A percentile compares a stretch with the other conserved stretches of the same genome.
Evolutionary conservation across 305 asterid species (phyloP).

Genomic region (Andrographis paniculata): DNA sequence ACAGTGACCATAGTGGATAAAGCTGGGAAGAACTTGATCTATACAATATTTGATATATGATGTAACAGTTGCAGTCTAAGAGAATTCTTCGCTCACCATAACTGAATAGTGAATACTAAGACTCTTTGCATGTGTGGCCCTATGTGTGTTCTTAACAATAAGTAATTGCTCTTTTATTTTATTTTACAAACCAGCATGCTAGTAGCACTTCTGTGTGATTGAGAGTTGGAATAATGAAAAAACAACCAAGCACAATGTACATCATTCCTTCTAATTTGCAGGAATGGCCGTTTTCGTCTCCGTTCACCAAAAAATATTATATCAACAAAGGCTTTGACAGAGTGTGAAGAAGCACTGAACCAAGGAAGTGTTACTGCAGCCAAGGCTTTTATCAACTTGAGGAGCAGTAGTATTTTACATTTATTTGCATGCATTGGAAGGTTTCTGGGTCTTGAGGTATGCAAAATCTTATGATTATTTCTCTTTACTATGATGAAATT

Average conservation of each 20-base stretch:
- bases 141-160: not conserved
- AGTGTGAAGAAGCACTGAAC: slow-evolving; percentile 91
- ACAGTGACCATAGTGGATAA: slow-evolving; percentile 9
- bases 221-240: not conserved
- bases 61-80: slow-evolving; percentile 5
- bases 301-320: slow-evolving; percentile 76
- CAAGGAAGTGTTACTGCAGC: slow-evolving; percentile 80
- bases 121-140: not conserved
- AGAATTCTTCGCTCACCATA: slow-evolving; percentile 11
- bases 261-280: slow-evolving; percentile 31
- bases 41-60: slow-evolving; percentile 5
- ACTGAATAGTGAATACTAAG: slow-evolving; percentile 16
- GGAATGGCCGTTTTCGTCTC: slow-evolving; percentile 90
- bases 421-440: slow-evolving; percentile 90
- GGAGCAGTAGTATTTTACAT: slow-evolving; percentile 78
- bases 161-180: no score
- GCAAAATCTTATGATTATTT: slow-evolving; percentile 12
- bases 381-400: slow-evolving; percentile 68
- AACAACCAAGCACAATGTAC: not conserved
- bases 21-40: no score
- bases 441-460: slow-evolving; percentile 96
- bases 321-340: slow-evolving; percentile 54
- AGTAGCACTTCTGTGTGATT: not conserved
- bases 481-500: slow-evolving; percentile 2
- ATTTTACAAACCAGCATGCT: no score